Evolutionary conservation across 306 rosid genomes (phyloP).

Genomic region (Trifolium subterraneum): DNA sequence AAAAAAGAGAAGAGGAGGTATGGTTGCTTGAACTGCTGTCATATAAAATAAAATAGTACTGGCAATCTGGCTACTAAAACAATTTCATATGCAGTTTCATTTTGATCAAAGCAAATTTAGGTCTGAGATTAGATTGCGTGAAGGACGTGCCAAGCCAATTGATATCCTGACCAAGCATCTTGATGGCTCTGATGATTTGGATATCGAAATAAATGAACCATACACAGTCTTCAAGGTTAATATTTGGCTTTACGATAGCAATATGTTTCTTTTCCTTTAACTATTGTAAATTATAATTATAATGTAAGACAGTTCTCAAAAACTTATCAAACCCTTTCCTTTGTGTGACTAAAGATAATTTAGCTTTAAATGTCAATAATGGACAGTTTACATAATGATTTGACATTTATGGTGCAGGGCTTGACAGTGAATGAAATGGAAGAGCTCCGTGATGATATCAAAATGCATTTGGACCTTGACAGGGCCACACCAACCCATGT

Average conservation of each 20-base stretch:
- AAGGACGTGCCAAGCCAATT: constrained; percentile 93
- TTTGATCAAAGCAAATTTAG: constrained; percentile 95
- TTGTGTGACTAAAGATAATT: background rate
- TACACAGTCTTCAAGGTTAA: constrained; percentile 90
- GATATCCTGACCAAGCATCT: constrained; percentile 88
- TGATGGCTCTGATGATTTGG: constrained; percentile 78
- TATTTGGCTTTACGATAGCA: constrained; percentile 13
- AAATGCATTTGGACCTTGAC: constrained; percentile 97
- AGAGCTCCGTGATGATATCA: constrained; percentile 92
- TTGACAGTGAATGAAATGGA: constrained; percentile 93
- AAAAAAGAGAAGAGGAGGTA: constrained; percentile 96
- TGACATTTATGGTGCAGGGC: constrained; percentile 63
- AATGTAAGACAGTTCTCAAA: background rate
- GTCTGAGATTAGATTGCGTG: constrained; percentile 94
- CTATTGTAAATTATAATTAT: background rate
- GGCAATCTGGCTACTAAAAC: constrained; percentile 28
- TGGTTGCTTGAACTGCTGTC: constrained; percentile 24
- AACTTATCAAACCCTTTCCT: background rate
- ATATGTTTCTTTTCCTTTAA: background rate
- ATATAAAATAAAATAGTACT: constrained; percentile 19
- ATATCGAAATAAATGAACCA: constrained; percentile 88
- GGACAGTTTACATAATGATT: constrained; percentile 28
- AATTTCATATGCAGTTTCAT: constrained; percentile 71
- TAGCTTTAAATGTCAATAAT: constrained; percentile 18
- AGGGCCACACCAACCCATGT: constrained; percentile 87